These are phyloP conservation scores for Lagenaria siceraria DNA, from an alignment of 306 rosid genomes.

Conservation along the genomic window DNA sequence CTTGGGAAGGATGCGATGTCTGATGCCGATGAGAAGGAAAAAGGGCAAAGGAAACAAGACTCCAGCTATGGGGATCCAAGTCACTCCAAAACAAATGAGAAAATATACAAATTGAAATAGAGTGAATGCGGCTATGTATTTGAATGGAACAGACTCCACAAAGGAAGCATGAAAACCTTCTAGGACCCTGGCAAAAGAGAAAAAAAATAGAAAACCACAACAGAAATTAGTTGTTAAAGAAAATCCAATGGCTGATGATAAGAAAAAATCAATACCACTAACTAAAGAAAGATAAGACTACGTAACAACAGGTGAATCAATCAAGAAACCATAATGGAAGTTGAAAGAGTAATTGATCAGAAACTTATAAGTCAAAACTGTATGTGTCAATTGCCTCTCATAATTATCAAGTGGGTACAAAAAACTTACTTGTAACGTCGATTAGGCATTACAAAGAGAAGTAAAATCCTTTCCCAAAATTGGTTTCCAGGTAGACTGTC, in stretches of 20 bases:
- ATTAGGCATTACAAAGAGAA: conserved; percentile 53
- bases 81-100: conserved; percentile 58
- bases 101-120: conserved; percentile 57
- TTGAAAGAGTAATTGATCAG: not conserved
- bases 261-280: not conserved
- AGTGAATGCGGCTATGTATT: conserved; percentile 41
- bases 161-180: conserved; percentile 68
- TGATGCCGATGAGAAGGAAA: conserved; percentile 50
- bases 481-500: conserved; percentile 94
- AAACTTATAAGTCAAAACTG: not conserved
- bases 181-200: conserved; percentile 40
- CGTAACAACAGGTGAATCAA: not conserved
- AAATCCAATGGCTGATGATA: not conserved
- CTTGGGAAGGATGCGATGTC: conserved; percentile 66
- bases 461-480: conserved; percentile 68
- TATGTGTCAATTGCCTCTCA: not conserved
- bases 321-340: not conserved
- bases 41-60: conserved; percentile 72
- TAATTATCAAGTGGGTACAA: not conserved
- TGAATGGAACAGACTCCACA: conserved; percentile 65
- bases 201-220: not conserved
- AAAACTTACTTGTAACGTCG: conserved; percentile 59
- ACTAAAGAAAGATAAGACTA: not conserved
- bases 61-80: conserved; percentile 89
- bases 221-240: not conserved